Evolutionary conservation across 495 filamentous ascomycete species (phyloP).

Genomic region (Penicillium flavigenum): DNA sequence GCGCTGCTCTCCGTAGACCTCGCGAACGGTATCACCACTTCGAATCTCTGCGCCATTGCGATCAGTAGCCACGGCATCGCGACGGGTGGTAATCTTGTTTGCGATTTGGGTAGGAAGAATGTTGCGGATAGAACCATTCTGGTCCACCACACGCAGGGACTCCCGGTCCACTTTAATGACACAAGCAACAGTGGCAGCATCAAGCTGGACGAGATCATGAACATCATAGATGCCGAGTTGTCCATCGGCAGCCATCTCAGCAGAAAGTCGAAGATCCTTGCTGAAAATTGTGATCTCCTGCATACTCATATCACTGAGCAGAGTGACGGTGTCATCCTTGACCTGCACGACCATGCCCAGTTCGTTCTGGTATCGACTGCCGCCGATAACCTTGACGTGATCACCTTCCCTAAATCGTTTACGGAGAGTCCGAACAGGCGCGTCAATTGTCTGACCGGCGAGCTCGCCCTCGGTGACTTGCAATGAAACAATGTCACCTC

Average conservation of each 20-base stretch:
- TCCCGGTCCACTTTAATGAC: conserved; percentile 95
- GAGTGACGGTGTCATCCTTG: conserved; percentile 82
- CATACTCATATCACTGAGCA: conserved; percentile 86
- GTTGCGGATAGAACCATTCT: conserved; percentile 77
- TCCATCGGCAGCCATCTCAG: conserved; percentile 78
- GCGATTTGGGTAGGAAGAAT: conserved; percentile 88
- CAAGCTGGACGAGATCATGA: conserved; percentile 91
- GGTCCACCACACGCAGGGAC: conserved; percentile 83
- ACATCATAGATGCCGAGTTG: conserved; percentile 83
- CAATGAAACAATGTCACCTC: conserved; percentile 87
- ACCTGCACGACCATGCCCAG: conserved; percentile 96
- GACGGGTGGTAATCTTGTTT: conserved; percentile 76
- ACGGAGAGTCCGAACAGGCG: conserved; percentile 86
- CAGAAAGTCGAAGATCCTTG: conserved; percentile 90
- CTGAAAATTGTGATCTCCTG: conserved; percentile 97
- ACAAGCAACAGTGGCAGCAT: conserved; percentile 86
- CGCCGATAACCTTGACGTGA: conserved; percentile 97
- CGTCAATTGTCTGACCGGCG: conserved; percentile 81
- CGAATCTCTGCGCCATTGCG: conserved; percentile 91
- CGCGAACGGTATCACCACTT: conserved; percentile 86
- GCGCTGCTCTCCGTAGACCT: conserved; percentile 79
- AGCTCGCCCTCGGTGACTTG: conserved; percentile 81
- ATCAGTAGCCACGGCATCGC: conserved; percentile 85
- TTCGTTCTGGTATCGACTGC: conserved; percentile 88
- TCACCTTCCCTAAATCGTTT: conserved; percentile 93